Evolutionary conservation across 2,329 filamentous ascomycete genomes (phyloP), one percentile per base, ranked within the genome.

Genomic region (Colletotrichum sublineola): DNA sequence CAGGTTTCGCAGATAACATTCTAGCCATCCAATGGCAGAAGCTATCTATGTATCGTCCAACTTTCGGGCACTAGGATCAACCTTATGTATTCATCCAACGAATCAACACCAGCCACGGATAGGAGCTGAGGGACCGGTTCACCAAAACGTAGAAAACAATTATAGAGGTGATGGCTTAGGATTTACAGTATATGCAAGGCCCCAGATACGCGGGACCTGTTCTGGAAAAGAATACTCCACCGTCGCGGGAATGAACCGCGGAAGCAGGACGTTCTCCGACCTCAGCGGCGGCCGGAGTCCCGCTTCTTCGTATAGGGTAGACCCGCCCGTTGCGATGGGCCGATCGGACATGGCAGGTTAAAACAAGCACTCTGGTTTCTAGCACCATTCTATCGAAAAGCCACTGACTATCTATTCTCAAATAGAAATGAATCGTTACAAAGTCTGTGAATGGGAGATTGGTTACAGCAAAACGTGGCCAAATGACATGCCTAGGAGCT

Each of bases 391-490:
- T 42, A 31, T 24, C 9, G 11, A n/a, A n/a, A 38, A 11, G 24
- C 20, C 31, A 15, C 11, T 29, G 40, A 20, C 50, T 20, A 12
- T 20, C 44, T 20, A 4, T 29, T 31, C 7, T 15, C n/a, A 15
- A n/a, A 7, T 44, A 14, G 1, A 20, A 50, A 14, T 33, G 12
- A n/a, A 46, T 50, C 44, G 14, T 50, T 48, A 8, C 11, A 11
- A 29, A 61, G 44, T 7, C 18, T 29, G 29, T 29, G 18, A 46
- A 7, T 20, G 58, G 2, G 14, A 24, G 7, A 14, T 20, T 29
- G 62, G 36, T 46, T 46, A 69, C 44, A n/a, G 44, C 24, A 60
- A 64, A 64, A 69, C 66, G 60, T 64, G 66, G 60, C 46, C 53
- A 31, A 60, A 52, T 56, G 48, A 58, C 40, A 69, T 29, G 57